Conservation (phyloP, 2,329 filamentous ascomycete genomes). For the Plenodomus tracheiphilus region DNA sequence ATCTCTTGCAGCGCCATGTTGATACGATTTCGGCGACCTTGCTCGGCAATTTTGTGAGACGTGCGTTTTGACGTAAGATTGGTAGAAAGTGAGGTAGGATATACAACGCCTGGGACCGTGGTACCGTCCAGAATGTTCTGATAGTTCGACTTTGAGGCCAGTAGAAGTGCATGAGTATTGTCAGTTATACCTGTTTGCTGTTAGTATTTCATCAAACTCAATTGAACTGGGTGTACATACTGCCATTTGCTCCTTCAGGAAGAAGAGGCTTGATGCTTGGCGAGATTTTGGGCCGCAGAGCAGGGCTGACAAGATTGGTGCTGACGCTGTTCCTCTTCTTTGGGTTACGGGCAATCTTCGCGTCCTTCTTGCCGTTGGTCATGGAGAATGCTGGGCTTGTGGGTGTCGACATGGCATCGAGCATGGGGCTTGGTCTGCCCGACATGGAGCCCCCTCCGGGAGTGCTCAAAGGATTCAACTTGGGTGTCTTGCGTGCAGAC, state of each 20-base stretch:
- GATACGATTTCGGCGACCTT: slow-evolving; percentile 91
- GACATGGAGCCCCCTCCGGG: slow-evolving; percentile 40
- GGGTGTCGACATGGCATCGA: slow-evolving; percentile 58
- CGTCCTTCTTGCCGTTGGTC: slow-evolving; percentile 34
- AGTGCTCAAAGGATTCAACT: slow-evolving; percentile 61
- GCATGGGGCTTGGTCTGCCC: slow-evolving; percentile 53
- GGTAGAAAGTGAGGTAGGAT: slow-evolving; percentile 87
- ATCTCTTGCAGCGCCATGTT: slow-evolving; percentile 93
- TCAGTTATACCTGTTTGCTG: slow-evolving; percentile 52
- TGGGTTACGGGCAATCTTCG: slow-evolving; percentile 31
- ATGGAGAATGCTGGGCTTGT: slow-evolving; percentile 43
- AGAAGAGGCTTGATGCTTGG: slow-evolving; percentile 92
- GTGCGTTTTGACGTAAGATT: slow-evolving; percentile 96
- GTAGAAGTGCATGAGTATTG: slow-evolving; percentile 69
- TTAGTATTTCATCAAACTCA: neutral
- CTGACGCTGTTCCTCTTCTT: slow-evolving; percentile 61
- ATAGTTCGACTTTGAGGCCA: slow-evolving; percentile 96
- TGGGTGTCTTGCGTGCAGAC: slow-evolving; percentile 70
- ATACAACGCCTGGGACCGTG: slow-evolving; percentile 83
- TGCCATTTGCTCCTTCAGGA: slow-evolving; percentile 59
- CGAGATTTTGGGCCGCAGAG: slow-evolving; percentile 84
- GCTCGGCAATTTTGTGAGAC: slow-evolving; percentile 96
- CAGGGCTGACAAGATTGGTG: slow-evolving; percentile 76
- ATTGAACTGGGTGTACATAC: slow-evolving; percentile 48
- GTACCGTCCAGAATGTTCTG: slow-evolving; percentile 96